phyloP scores from a whole-genome alignment of 768 basidiomycete genomes.

The Pleurotus salmoneostramineus region DNA sequence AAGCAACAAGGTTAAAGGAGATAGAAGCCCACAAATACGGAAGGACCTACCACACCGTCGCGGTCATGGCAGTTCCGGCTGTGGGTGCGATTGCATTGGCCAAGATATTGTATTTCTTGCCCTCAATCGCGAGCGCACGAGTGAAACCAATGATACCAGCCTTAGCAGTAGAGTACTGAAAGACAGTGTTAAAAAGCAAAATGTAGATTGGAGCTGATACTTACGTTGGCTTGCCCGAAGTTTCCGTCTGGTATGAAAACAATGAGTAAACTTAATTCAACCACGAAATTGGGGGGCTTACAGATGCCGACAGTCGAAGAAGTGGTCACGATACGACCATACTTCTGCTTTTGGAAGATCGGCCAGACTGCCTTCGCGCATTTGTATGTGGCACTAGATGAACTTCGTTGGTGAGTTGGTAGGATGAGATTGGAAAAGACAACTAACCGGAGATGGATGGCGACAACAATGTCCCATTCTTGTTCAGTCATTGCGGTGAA shows the following conservation, averaged over 20 bases:
- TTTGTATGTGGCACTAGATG: constrained; percentile 82
- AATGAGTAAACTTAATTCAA: neutral
- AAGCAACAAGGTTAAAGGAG: neutral
- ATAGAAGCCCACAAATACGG: neutral
- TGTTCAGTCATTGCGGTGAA: constrained; percentile 85
- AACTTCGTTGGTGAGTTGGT: constrained; percentile 1
- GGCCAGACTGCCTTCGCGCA: constrained; percentile 96
- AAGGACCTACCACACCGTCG: constrained; percentile 62
- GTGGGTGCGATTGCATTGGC: constrained; percentile 86
- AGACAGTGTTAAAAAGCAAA: constrained; percentile 6
- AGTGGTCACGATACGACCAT: constrained; percentile 94
- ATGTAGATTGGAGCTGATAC: constrained; percentile 11
- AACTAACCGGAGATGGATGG: constrained; percentile 70
- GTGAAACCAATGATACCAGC: constrained; percentile 89
- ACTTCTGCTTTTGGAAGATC: constrained; percentile 93
- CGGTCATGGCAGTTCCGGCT: constrained; percentile 91
- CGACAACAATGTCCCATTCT: constrained; percentile 93
- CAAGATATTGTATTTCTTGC: constrained; percentile 85
- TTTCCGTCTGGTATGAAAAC: constrained; percentile 65
- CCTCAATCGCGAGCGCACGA: constrained; percentile 88
- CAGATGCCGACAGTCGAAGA: constrained; percentile 90
- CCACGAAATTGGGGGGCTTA: constrained; percentile 35
- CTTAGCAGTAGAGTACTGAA: constrained; percentile 87
- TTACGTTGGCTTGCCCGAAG: constrained; percentile 89
- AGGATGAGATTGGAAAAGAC: neutral